These are phyloP conservation scores for Chenopodium quinoa DNA, from an alignment of 148 eudicot genomes.

Conservation along the genomic window DNA sequence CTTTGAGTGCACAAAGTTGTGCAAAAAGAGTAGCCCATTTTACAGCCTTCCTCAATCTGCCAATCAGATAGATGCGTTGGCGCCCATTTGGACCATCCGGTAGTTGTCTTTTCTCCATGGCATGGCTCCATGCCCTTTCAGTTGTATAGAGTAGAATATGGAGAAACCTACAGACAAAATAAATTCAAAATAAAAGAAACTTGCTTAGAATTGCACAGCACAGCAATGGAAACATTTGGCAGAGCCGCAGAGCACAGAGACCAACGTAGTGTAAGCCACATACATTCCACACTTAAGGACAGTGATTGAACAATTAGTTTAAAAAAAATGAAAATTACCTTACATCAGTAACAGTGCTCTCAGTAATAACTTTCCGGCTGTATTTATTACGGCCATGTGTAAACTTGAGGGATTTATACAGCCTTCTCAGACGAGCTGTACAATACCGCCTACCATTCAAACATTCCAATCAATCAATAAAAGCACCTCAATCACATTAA, in stretches of 20 bases:
- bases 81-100: conserved; percentile 92
- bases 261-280: background rate
- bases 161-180: conserved; percentile 55
- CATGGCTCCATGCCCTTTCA: conserved; percentile 99
- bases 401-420: conserved; percentile 91
- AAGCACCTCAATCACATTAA: background rate
- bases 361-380: conserved; percentile 56
- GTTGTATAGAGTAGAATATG: conserved; percentile 80
- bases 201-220: conserved; percentile 2
- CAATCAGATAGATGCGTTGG: conserved; percentile 81
- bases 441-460: conserved; percentile 55
- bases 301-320: background rate
- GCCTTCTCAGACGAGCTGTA: conserved; percentile 84
- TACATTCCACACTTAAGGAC: background rate
- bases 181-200: background rate
- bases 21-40: conserved; percentile 88
- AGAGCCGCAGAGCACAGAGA: background rate
- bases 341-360: conserved; percentile 77
- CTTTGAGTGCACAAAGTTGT: conserved; percentile 82
- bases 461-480: conserved; percentile 13
- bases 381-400: conserved; percentile 92
- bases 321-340: conserved; percentile 40
- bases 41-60: conserved; percentile 90
- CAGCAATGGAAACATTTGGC: background rate
- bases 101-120: conserved; percentile 97